Percentiles rank a stretch among this genome's conserved stretches.
Evolutionary conservation across 495 filamentous ascomycete genomes (phyloP).

Genomic region (Xylaria telfairii): DNA sequence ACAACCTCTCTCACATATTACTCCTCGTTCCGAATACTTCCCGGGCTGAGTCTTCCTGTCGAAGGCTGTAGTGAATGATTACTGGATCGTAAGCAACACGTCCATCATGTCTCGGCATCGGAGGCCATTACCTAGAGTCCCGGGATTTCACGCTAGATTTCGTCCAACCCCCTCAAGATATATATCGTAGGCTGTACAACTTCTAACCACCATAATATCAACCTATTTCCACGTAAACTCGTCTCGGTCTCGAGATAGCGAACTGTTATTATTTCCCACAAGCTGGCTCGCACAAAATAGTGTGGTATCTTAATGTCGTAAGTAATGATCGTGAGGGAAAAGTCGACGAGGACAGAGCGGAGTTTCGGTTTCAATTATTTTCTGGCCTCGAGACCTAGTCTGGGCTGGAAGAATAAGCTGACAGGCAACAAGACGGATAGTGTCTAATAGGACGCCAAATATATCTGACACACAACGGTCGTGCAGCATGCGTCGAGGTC

Average conservation of each 20-base stretch:
- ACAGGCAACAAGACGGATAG: not conserved
- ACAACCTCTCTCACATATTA: not conserved
- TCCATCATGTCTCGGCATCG: conserved; percentile 19
- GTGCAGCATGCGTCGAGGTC: conserved; percentile 34
- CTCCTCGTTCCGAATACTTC: not conserved
- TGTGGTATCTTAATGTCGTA: not conserved
- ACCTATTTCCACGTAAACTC: not conserved
- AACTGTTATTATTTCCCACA: conserved; percentile 1
- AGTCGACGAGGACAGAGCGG: not conserved
- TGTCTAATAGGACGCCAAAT: not conserved
- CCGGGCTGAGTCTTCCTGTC: not conserved
- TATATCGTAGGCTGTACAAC: not conserved
- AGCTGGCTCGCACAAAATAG: not conserved
- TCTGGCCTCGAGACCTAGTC: not conserved
- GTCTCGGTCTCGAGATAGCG: not conserved
- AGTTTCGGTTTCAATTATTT: conserved; percentile 7
- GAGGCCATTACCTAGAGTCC: not conserved
- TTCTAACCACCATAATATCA: not conserved
- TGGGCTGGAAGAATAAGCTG: not conserved
- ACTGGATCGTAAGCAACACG: not conserved
- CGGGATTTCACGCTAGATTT: not conserved
- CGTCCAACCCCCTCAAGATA: not conserved
- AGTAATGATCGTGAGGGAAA: not conserved
- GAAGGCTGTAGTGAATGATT: no score
- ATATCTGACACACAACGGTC: conserved; percentile 34